Conservation (phyloP, 108 stramenopile species). For the Cyclostephanos tholiformis region DNA sequence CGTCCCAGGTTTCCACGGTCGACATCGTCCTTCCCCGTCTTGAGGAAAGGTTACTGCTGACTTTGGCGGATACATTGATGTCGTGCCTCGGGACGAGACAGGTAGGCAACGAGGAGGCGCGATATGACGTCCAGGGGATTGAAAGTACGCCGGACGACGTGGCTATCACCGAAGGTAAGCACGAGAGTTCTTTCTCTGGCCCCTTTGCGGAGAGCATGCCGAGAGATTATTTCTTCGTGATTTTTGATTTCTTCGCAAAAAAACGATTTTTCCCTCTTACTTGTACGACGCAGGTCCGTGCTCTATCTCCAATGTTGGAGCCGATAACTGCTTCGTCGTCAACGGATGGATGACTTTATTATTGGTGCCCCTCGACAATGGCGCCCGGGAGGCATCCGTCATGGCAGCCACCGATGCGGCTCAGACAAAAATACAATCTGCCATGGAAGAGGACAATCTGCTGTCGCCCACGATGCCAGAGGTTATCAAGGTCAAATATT, state of each 20-base stretch:
- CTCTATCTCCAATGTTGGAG: constrained; percentile 15
- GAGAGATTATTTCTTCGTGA: constrained; percentile 1
- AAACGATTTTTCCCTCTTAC: neutral
- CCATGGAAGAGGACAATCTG: constrained; percentile 34
- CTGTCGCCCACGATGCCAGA: constrained; percentile 27
- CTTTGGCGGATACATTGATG: constrained; percentile 24
- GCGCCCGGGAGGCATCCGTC: constrained; percentile 1
- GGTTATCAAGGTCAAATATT: constrained; percentile 37
- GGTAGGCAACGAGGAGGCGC: neutral
- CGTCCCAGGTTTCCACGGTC: constrained; percentile 17
- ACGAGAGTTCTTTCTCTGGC: neutral
- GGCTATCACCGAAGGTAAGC: constrained; percentile 18
- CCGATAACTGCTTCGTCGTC: constrained; percentile 40
- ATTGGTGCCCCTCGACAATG: constrained; percentile 5
- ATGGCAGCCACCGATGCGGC: constrained; percentile 24
- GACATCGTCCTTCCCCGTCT: constrained; percentile 20
- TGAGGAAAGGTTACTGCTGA: constrained; percentile 27
- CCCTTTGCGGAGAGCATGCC: too few species aligned
- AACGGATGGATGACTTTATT: constrained; percentile 32
- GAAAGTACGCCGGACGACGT: constrained; percentile 20
- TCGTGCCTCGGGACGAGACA: constrained; percentile 2
- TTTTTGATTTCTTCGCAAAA: neutral
- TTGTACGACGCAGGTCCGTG: constrained; percentile 13
- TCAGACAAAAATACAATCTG: constrained; percentile 4
- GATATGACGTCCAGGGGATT: constrained; percentile 8